Evolutionary conservation across 1,284 basidiomycete genomes (phyloP), one percentile per base, ranked within the genome.

Genomic region (Cutaneotrichosporon curvatum): DNA sequence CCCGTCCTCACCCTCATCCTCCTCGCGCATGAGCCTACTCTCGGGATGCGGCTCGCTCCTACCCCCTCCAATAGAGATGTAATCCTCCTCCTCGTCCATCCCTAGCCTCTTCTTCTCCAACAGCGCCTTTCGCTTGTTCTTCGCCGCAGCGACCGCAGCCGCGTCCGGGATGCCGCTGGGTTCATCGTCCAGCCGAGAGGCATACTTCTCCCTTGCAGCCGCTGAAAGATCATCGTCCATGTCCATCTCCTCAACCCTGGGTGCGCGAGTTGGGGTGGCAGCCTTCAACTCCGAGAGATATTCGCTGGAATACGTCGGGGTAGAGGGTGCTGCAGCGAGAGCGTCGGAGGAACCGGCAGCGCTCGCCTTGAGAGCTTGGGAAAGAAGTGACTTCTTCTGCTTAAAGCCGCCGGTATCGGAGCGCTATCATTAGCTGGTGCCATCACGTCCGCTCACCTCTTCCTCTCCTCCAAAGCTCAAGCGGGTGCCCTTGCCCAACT

Each of bases 1-100:
- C 0, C 85, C 90, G 59, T 95, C 89, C 1, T 89, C 91, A 2
- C 87, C 68, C 58, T 94, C 88, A 65, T 96, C 91, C 36, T 95
- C 91, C 69, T 96, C 92, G 44, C 91, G 73, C 71, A 90, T 74
- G 15, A 96, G 72, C 15, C 91, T 78, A 60, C 86, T 90, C 59
- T 87, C 86, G 10, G 87, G 88, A 76, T 90, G 87, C n/a, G 87
- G 87, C 7, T 59, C 51, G 7, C 59, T 50, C 21, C 46, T 51
- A 32, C 51, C 45, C 2, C 58, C 55, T 60, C 54, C 76, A 10
- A 96, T 72, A 0, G 89, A 87, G 28, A 96, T 87, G 57, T 81
- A 95, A 39, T 90, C 89, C 33, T 76, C 79, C 18, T 65, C 55
- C 3, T 55, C 49, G 14, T 56, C 57, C 7, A 51, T 39, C 4